Base-by-base conservation (phyloP, 225 moss, liverwort and hornwort genomes). In the Asterella californica region DNA sequence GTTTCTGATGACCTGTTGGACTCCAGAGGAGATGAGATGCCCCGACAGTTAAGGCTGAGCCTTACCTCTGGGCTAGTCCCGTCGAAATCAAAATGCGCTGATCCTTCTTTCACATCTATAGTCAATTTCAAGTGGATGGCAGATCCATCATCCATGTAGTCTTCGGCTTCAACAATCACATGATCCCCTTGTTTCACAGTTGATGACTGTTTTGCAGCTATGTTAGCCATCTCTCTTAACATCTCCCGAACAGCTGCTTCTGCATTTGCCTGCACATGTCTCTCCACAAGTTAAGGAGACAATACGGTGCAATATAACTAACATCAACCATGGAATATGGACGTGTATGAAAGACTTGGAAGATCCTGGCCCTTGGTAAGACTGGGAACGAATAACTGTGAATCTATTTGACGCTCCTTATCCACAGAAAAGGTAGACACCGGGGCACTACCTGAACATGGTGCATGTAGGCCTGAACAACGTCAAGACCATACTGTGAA, bases 391-490 rank as follows among this genome's bases (percentile, higher is more conserved):
- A 11, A 57, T 15, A 24, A 57, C 0, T 15, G 3, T 7, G 42
- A 42, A 42, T 24, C 17, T 19, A 19, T 57, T 57, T 19, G n/a
- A n/a, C n/a, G 24, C 57, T 57, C 24, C 57, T 19, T 19, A 18
- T 18, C 57, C 18, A 57, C 24, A 57, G 24, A 57, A 57, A 57
- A 19, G n/a, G 57, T 57, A 18, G 24, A 24, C 30, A 36, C 11
- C 66, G 21, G 25, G 64, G 63, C 34, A 60, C 4, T 72, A 89
- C 89, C 89, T 97, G 97, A 69, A 97, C 97, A 52, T 94, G 94
- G 77, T 89, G 91, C 97, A 97, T 97, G 72, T 94, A 97, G 7
- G 97, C 97, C 85, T 97, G 97, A 82, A 97, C 97, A 34, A 97
- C 93, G 24, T 92, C 88, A 76, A 94, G 88, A 78, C 92, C 61